Evolutionary conservation across 495 filamentous ascomycete species (phyloP), one percentile per base, ranked within the genome.

Genomic region (Pyronema domesticum): DNA sequence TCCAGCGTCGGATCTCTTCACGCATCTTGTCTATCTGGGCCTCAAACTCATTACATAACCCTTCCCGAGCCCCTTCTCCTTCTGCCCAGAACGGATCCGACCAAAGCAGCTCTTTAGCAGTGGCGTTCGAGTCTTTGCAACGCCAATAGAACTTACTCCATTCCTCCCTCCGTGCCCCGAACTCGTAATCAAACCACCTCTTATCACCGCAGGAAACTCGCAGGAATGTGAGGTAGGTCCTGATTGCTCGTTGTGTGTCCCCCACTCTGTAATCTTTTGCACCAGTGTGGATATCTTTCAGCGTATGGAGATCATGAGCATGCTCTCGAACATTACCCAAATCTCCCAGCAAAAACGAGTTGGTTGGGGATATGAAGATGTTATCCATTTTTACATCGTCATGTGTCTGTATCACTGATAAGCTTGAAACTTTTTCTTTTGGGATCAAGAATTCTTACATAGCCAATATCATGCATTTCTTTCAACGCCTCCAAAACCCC

Each of bases 321-420:
- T 54, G 15, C 9, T 67, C 45, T 17, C 61, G 59, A 19, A 60
- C 61, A 35, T 63, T 67, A 9, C 65, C 61, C 17, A 65, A 54
- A 42, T 67, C 65, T 9, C 58, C 57, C 18, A 67, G 37, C 9
- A 67, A 34, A 58, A 58, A 67, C 19, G 57, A 45, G 33, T 40
- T 54, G 9, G 37, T 39, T 13, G 37, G 17, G 7, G 42, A 19
- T n/a, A 57, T 39, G 44, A 67, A 61, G 34, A 67, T 55, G 47
- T 66, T 66, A 48, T 58, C 57, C 19, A 43, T 51, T 50, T 68
- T 67, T 37, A 68, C 50, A 42, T 65, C 65, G 50, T 65, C 62
- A 45, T 68, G 65, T 49, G 59, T 62, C 55, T 59, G 36, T 37
- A n/a, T 7, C 6, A 13, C 11, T 17, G 11, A 13, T 42, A 3